Evolutionary conservation across 75 land plant species (phyloP).

Genomic region (Selaginella tamariscina): DNA sequence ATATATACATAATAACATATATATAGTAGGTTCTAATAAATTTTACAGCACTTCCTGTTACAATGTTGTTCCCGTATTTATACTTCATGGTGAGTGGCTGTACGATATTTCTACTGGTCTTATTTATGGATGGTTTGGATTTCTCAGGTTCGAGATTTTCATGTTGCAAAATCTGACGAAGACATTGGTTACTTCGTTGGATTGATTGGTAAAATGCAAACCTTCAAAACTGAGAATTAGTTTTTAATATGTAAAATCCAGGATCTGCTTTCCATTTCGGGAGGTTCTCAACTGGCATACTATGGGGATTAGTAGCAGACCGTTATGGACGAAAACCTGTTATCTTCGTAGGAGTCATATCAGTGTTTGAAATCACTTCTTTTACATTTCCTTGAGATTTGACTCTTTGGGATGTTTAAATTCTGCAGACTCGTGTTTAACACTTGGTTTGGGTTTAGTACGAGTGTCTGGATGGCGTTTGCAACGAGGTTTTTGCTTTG

Average conservation of each 20-base stretch:
- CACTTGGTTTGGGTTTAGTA: conserved; percentile 60
- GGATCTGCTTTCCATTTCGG: conserved; percentile 64
- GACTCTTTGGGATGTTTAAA: background rate
- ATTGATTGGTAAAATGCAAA: conserved; percentile 33
- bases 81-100: conserved; percentile 42
- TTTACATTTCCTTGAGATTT: too few relatives aligned
- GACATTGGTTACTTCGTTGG: conserved; percentile 63
- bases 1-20: background rate
- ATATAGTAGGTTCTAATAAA: background rate
- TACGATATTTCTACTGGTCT: background rate
- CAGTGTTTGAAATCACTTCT: conserved; percentile 26
- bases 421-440: conserved; percentile 27
- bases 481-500: conserved; percentile 56
- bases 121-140: background rate
- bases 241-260: background rate
- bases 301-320: conserved; percentile 58
- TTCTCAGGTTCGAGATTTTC: conserved; percentile 47
- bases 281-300: conserved; percentile 37
- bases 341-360: conserved; percentile 29
- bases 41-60: conserved; percentile 41
- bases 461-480: conserved; percentile 73
- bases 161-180: conserved; percentile 38
- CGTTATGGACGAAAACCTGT: conserved; percentile 58
- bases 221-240: background rate
- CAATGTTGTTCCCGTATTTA: conserved; percentile 36